Conservation (phyloP, 2,329 filamentous ascomycete genomes). For the Paecilomyces dactylethromorphus region DNA sequence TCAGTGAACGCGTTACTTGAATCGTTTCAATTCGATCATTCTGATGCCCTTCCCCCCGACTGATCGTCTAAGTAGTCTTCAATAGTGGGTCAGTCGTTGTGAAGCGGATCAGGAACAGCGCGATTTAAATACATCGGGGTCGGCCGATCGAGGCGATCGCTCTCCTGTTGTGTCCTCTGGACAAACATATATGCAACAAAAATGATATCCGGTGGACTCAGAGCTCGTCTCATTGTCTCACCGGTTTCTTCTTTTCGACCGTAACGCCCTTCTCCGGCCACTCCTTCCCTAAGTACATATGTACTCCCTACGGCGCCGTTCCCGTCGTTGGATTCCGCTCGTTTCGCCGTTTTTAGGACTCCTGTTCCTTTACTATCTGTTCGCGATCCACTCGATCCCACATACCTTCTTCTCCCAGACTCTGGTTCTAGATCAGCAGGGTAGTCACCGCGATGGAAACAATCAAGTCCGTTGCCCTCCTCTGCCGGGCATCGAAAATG, state of each 20-base stretch:
- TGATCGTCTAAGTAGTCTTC: background rate
- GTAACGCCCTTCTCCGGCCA: background rate
- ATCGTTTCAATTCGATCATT: background rate
- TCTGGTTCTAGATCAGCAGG: constrained; percentile 1
- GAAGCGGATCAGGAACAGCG: background rate
- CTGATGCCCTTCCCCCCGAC: background rate
- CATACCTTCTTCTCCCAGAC: constrained; percentile 16
- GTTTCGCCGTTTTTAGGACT: constrained; percentile 51
- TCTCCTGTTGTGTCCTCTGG: background rate
- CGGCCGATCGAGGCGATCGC: background rate
- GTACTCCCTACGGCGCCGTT: constrained; percentile 38
- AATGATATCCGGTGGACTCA: background rate
- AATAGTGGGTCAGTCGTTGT: background rate
- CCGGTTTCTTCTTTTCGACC: background rate
- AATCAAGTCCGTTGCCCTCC: constrained; percentile 20
- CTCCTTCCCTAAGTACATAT: constrained; percentile 12
- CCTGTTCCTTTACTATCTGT: constrained; percentile 51
- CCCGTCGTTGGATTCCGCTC: constrained; percentile 33
- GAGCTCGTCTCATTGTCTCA: background rate
- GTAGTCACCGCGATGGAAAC: background rate
- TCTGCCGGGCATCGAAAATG: constrained; percentile 41
- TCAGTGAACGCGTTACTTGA: background rate
- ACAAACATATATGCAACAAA: background rate
- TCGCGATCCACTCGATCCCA: constrained; percentile 54
- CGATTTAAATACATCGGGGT: background rate